Conservation (phyloP, 441 rosid species). For the Biscutella laevigata region DNA sequence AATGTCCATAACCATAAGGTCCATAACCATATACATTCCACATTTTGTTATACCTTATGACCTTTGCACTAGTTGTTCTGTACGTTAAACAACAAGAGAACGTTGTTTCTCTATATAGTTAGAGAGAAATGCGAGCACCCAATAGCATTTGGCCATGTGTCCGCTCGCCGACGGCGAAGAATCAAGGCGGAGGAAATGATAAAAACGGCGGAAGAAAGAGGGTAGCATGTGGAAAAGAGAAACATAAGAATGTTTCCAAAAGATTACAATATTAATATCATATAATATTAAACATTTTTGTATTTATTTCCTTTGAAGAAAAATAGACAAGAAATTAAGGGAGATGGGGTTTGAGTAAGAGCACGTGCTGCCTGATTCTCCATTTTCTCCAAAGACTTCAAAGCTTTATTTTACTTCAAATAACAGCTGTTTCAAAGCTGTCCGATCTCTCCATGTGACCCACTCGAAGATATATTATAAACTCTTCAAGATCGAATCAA, state of each 20-base stretch:
- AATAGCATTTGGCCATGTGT: slow-evolving; percentile 3
- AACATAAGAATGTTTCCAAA: slow-evolving; percentile 29
- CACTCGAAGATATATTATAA: slow-evolving; percentile 21
- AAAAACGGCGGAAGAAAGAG: slow-evolving; percentile 21
- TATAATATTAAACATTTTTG: slow-evolving; percentile 18
- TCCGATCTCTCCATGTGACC: slow-evolving; percentile 47
- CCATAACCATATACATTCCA: no score
- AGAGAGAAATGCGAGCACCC: background rate
- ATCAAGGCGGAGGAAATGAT: slow-evolving; percentile 16
- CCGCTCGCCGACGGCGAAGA: slow-evolving; percentile 2
- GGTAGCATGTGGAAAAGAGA: slow-evolving; percentile 18
- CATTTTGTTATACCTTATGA: background rate
- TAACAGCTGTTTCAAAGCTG: slow-evolving; percentile 70
- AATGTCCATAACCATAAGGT: slow-evolving; percentile 10
- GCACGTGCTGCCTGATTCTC: slow-evolving; percentile 76
- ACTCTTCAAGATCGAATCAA: slow-evolving; percentile 25
- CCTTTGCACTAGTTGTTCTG: background rate
- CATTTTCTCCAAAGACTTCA: slow-evolving; percentile 32
- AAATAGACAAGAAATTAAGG: slow-evolving; percentile 14
- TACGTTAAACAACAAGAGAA: background rate
- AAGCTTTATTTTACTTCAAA: background rate
- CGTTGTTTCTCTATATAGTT: background rate
- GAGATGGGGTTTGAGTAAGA: slow-evolving; percentile 40
- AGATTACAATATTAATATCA: background rate
- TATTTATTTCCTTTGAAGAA: no score